Evolutionary conservation across 352 stramenopile genomes (phyloP).

Genomic region (Pythium brassicae): DNA sequence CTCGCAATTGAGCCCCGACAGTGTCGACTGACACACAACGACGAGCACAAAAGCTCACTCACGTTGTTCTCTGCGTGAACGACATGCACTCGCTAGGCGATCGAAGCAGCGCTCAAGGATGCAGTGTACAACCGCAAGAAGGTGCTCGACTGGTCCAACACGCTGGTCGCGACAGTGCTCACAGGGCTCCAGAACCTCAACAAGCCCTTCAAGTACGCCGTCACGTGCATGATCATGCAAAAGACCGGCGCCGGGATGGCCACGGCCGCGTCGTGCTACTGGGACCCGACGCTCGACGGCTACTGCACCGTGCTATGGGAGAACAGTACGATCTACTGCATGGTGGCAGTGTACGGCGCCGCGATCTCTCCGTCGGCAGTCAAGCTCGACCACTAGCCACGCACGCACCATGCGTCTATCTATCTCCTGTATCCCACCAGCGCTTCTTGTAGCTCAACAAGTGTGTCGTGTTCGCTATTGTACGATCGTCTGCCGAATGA

Average conservation of each 20-base stretch:
- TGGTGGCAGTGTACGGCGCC: conserved; percentile 78
- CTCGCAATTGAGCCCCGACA: background rate
- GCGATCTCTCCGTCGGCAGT: conserved; percentile 74
- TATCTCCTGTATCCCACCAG: too few species aligned
- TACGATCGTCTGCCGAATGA: background rate
- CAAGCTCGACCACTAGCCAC: conserved; percentile 64
- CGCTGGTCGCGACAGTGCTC: conserved; percentile 73
- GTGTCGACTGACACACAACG: too few species aligned
- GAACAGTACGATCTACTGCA: conserved; percentile 83
- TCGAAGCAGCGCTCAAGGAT: conserved; percentile 74
- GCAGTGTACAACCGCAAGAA: conserved; percentile 86
- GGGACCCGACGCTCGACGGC: conserved; percentile 70
- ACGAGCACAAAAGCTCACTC: background rate
- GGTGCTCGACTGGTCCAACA: conserved; percentile 82
- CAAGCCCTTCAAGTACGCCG: conserved; percentile 84
- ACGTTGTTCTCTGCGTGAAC: too few species aligned
- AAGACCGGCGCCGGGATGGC: conserved; percentile 74
- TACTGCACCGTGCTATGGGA: conserved; percentile 84
- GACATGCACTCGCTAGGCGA: conserved; percentile 29
- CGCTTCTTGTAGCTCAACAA: background rate
- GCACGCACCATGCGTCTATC: background rate
- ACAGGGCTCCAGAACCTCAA: conserved; percentile 82
- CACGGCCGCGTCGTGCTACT: conserved; percentile 70
- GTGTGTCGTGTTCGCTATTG: background rate
- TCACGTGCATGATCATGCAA: conserved; percentile 85